Evolutionary conservation across 2,329 filamentous ascomycete species (phyloP), one percentile per base, ranked within the genome.

Genomic region (Xylariomycetidae sp.): DNA sequence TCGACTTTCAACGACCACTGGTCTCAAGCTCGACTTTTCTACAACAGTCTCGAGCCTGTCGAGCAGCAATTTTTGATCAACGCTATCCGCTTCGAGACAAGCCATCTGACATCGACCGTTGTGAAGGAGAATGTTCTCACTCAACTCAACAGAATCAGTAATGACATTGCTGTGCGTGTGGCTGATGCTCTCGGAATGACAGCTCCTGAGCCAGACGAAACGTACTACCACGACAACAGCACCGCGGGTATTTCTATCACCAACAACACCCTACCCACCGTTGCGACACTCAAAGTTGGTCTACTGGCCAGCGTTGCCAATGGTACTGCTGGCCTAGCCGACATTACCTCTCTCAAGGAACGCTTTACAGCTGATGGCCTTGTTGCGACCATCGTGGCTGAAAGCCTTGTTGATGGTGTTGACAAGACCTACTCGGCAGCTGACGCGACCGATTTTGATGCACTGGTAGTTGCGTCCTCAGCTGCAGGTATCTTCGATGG

Each of bases 51-150:
- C 31, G 64, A 70, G 2, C 65, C 70, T 2, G 67, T 69, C 0
- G 82, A 87, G 59, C 74, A 85, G 54, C 82, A 87, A 50, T 80
- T 85, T 51, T 57, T 87, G 25, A 69, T 87, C 61, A 82, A 87
- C 54, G 82, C 80, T 1, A 77, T 87, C 34, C 78, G 82, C 17
- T 86, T 87, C 55, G 83, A 88, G 61, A 72, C 70, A 0, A 70
- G 76, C 15, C 71, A 82, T 11, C 48, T 87, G 20, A 62, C 67
- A 45, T 79, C 74, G 26, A 45, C 58, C 0, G 50, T 67, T 2
- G 75, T 87, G 12, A 78, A 78, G 58, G 58, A 72, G 44, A 85
- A 85, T 43, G 76, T 84, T 2, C 66, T 88, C 26, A 62, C 63
- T 12, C 82, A 87, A 51, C 69, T 88, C 9, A 88, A 87, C 65